Evolutionary conservation across 2,329 filamentous ascomycete genomes (phyloP).

Genomic region (Aspergillus intermedius): DNA sequence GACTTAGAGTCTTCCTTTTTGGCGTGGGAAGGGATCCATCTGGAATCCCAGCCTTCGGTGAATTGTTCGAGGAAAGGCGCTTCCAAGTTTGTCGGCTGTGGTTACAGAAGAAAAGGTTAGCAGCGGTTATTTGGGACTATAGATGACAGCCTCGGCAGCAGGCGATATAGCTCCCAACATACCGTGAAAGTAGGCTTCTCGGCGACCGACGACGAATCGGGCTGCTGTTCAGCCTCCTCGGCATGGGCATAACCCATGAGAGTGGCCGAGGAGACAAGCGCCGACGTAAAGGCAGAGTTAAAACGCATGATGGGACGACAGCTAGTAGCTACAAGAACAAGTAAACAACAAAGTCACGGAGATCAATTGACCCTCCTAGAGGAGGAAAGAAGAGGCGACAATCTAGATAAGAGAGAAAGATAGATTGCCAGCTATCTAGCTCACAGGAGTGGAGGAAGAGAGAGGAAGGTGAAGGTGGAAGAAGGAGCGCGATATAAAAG

Average conservation of each 20-base stretch:
- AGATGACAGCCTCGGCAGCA: conserved; percentile 1
- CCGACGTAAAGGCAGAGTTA: conserved; percentile 67
- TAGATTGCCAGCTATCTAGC: conserved; percentile 7
- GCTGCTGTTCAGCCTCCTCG: conserved; percentile 59
- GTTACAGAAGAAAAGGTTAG: conserved; percentile 9
- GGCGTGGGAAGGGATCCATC: conserved; percentile 92
- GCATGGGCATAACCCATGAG: conserved; percentile 60
- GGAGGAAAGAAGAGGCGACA: conserved; percentile 2
- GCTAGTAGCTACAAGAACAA: conserved; percentile 16
- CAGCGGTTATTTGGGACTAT: conserved; percentile 3
- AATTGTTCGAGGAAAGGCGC: conserved; percentile 98
- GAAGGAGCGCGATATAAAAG: conserved; percentile 26
- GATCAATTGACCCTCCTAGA: conserved; percentile 16
- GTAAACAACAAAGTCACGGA: conserved; percentile 13
- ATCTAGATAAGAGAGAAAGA: conserved; percentile 5
- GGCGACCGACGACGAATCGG: conserved; percentile 47
- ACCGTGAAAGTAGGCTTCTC: conserved; percentile 82
- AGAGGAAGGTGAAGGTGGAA: conserved; percentile 10
- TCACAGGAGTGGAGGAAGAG: conserved; percentile 4
- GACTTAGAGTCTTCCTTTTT: conserved; percentile 86
- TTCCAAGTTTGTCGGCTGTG: conserved; percentile 77
- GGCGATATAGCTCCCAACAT: conserved; percentile 38
- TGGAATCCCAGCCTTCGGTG: conserved; percentile 86
- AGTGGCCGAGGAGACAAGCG: conserved; percentile 63
- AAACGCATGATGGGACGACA: conserved; percentile 65